Conservation (phyloP, 1,284 basidiomycete genomes). For the Malassezia japonica region DNA sequence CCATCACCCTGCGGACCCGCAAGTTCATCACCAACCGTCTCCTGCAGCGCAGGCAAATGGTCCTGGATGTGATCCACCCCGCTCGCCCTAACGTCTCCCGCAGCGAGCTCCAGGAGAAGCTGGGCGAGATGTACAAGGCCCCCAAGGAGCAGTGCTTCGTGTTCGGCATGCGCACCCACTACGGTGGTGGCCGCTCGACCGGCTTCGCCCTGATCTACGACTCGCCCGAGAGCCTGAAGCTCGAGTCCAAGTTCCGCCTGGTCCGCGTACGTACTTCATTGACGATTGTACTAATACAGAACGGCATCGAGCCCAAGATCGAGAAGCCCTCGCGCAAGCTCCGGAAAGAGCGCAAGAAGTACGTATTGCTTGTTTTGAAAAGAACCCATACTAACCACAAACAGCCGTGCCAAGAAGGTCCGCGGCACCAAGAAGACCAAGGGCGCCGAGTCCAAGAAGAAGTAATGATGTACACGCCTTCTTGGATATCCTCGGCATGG, state of each 20-base stretch:
- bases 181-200: slow-evolving; percentile 95
- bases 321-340: slow-evolving; percentile 91
- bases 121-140: slow-evolving; percentile 63
- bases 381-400: too few relatives aligned
- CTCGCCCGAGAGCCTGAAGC: slow-evolving; percentile 77
- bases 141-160: slow-evolving; percentile 58
- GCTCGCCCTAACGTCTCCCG: slow-evolving; percentile 89
- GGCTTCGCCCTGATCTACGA: slow-evolving; percentile 96
- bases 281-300: slow-evolving; percentile 52
- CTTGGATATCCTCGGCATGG: not conserved
- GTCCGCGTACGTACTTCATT: slow-evolving; percentile 64
- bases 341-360: slow-evolving; percentile 98
- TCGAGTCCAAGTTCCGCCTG: slow-evolving; percentile 92
- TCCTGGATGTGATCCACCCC: slow-evolving; percentile 92
- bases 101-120: slow-evolving; percentile 83
- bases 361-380: slow-evolving; percentile 14
- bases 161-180: slow-evolving; percentile 67
- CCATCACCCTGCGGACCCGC: slow-evolving; percentile 92
- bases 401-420: slow-evolving; percentile 79
- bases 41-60: slow-evolving; percentile 66
- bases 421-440: slow-evolving; percentile 56
- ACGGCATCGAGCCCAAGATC: slow-evolving; percentile 71
- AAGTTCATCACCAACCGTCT: slow-evolving; percentile 99
- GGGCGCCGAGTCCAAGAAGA: slow-evolving; percentile 38
- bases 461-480: slow-evolving; percentile 21